These are phyloP conservation scores for Globisporangium okanoganense DNA, from an alignment of 352 stramenopile genomes.

Conservation along the genomic window DNA sequence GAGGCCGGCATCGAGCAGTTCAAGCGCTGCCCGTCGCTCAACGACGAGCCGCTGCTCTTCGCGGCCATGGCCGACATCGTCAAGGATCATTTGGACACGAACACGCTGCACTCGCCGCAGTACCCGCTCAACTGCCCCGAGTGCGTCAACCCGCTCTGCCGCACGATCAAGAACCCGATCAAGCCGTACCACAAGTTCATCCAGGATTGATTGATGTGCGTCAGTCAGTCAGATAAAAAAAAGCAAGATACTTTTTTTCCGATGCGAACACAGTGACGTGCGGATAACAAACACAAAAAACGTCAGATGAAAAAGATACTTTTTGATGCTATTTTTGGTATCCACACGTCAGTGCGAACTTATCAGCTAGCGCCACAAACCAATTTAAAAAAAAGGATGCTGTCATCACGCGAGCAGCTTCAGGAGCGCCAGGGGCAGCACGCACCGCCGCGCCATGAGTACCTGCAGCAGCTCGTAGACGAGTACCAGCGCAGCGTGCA, in stretches of 20 bases:
- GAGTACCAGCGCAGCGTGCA: constrained; percentile 70
- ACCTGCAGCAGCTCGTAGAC: constrained; percentile 69
- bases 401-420: constrained; percentile 56
- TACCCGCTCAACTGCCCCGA: constrained; percentile 84
- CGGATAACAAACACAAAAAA: background rate
- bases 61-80: constrained; percentile 97
- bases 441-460: constrained; percentile 66
- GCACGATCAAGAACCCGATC: constrained; percentile 82
- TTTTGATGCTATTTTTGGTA: no score
- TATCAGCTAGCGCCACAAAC: no score
- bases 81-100: constrained; percentile 86
- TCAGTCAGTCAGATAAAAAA: no score
- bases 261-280: background rate
- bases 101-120: constrained; percentile 67
- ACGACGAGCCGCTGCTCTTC: constrained; percentile 94
- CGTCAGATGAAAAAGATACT: background rate
- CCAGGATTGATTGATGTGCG: background rate
- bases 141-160: constrained; percentile 83
- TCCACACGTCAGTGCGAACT: background rate
- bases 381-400: constrained; percentile 43
- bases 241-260: no score
- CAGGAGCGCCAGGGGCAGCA: constrained; percentile 60
- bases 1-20: constrained; percentile 95
- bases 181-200: constrained; percentile 58
- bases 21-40: constrained; percentile 94